A percentile compares a stretch with the other conserved stretches of the same genome.
Conservation (phyloP, 2,329 filamentous ascomycete species). For the Dothideomycetes sp. region DNA sequence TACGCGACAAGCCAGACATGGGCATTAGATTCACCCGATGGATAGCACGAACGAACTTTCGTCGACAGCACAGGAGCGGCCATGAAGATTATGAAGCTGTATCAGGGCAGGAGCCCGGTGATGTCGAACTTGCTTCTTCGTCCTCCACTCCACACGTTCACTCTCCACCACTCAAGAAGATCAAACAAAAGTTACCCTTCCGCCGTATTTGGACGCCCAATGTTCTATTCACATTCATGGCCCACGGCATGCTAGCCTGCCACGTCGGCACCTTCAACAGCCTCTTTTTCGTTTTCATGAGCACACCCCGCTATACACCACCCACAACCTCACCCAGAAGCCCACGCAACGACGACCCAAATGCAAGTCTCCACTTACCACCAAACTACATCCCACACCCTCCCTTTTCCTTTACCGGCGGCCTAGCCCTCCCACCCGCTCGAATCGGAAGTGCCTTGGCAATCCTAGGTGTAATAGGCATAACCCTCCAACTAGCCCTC, state of each 20-base stretch:
- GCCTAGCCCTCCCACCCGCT: constrained; percentile 35
- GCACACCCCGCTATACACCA: constrained; percentile 28
- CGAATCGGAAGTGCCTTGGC: constrained; percentile 36
- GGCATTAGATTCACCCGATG: constrained; percentile 28
- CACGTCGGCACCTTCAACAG: constrained; percentile 39
- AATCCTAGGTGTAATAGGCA: constrained; percentile 37
- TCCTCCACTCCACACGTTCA: constrained; percentile 10
- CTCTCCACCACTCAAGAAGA: constrained; percentile 6
- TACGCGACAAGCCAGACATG: constrained; percentile 28
- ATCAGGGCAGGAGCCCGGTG: constrained; percentile 10
- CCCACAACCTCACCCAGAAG: constrained; percentile 1
- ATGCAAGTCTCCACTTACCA: constrained; percentile 26
- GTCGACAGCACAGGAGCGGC: constrained; percentile 9
- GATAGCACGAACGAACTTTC: constrained; percentile 24
- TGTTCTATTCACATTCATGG: constrained; percentile 30
- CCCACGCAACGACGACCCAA: constrained; percentile 13
- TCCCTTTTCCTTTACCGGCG: constrained; percentile 36
- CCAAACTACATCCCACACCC: constrained; percentile 25
- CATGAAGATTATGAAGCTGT: constrained; percentile 20
- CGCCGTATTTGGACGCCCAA: constrained; percentile 36
- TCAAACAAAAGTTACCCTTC: constrained; percentile 30
- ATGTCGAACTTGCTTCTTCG: constrained; percentile 11
- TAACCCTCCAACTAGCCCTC: constrained; percentile 33
- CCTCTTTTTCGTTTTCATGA: constrained; percentile 40
- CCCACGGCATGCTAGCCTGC: constrained; percentile 34